Conservation (phyloP, 2,329 filamentous ascomycete genomes). For the Aspergillus sp. region DNA sequence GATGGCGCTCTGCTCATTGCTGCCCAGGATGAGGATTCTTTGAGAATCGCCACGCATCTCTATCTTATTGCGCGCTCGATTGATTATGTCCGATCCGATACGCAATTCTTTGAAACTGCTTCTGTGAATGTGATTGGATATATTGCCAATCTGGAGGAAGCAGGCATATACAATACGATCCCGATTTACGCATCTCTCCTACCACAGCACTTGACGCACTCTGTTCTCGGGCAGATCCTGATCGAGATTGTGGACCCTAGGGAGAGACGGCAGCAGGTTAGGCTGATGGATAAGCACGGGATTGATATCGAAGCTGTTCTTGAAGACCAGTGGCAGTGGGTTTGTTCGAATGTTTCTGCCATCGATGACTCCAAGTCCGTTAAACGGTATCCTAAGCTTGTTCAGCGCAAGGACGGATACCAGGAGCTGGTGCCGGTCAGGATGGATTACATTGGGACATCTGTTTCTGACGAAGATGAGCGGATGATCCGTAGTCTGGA, state of each 20-base stretch:
- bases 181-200: slow-evolving; percentile 86
- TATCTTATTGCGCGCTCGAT: slow-evolving; percentile 62
- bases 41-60: slow-evolving; percentile 66
- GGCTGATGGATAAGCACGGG: slow-evolving; percentile 68
- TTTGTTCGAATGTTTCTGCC: slow-evolving; percentile 28
- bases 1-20: slow-evolving; percentile 44
- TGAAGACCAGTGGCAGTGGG: slow-evolving; percentile 57
- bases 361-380: slow-evolving; percentile 26
- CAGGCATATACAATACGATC: slow-evolving; percentile 70
- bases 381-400: slow-evolving; percentile 37
- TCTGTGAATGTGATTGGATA: slow-evolving; percentile 67
- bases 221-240: slow-evolving; percentile 70
- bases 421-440: slow-evolving; percentile 61
- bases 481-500: slow-evolving; percentile 75
- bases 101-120: slow-evolving; percentile 59
- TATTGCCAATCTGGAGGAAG: slow-evolving; percentile 70
- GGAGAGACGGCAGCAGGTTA: slow-evolving; percentile 64
- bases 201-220: slow-evolving; percentile 58
- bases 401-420: slow-evolving; percentile 46
- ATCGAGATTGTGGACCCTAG: slow-evolving; percentile 64
- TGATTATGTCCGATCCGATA: slow-evolving; percentile 44
- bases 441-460: slow-evolving; percentile 65
- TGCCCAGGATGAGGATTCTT: slow-evolving; percentile 50
- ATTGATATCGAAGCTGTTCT: slow-evolving; percentile 72
- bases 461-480: slow-evolving; percentile 57